These are phyloP conservation scores for Eimeria acervulina DNA, from an alignment of 169 alveolate genomes.

Conservation along the genomic window DNA sequence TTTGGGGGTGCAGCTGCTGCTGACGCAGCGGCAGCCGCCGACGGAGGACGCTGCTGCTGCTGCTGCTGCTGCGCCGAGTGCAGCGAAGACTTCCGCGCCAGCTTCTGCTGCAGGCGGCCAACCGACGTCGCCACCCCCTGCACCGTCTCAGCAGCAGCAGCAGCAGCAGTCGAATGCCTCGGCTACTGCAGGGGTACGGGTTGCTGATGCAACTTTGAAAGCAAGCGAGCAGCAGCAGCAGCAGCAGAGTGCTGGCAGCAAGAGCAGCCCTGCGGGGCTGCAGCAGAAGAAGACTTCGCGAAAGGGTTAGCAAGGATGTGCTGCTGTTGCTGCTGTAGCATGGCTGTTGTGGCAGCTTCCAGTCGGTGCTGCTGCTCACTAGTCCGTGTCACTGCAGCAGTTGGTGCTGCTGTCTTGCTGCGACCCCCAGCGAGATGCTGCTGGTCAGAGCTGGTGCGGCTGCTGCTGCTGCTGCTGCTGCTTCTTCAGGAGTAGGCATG, in stretches of 20 bases:
- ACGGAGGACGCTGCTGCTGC: slow-evolving; percentile 11
- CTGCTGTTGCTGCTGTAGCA: background rate
- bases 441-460: background rate
- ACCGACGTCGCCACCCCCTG: background rate
- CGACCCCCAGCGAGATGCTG: background rate
- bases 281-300: slow-evolving; percentile 39
- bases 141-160: slow-evolving; percentile 47
- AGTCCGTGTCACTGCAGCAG: background rate
- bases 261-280: background rate
- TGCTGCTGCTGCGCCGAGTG: slow-evolving; percentile 11
- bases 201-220: background rate
- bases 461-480: background rate
- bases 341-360: background rate
- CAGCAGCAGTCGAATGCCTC: slow-evolving; percentile 16
- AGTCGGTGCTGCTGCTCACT: background rate
- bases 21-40: slow-evolving; percentile 33
- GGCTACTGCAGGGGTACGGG: background rate
- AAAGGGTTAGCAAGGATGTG: background rate
- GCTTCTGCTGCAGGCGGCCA: background rate
- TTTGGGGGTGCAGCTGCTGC: slow-evolving; percentile 46
- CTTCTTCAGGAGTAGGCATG: slow-evolving; percentile 75
- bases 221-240: slow-evolving; percentile 7
- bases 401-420: background rate
- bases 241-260: slow-evolving; percentile 33
- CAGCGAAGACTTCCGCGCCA: background rate